Evolutionary conservation across 1,284 basidiomycete genomes (phyloP).

Genomic region (Ustilago cynodontis): DNA sequence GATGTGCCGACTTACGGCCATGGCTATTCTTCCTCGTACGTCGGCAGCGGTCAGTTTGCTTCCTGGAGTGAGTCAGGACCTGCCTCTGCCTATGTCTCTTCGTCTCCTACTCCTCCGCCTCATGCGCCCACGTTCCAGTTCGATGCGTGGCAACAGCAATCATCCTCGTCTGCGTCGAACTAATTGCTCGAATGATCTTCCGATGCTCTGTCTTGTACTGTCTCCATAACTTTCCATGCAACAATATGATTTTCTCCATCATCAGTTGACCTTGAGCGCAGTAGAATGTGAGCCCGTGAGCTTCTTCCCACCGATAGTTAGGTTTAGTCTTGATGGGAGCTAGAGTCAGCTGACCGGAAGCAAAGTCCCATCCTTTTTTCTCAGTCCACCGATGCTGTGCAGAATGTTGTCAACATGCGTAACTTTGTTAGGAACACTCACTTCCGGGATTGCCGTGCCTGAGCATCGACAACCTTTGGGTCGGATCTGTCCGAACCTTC

Average conservation of each 20-base stretch:
- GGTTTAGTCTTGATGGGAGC: neutral
- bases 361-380: neutral
- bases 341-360: neutral
- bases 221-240: no score
- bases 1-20: neutral
- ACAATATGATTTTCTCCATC: no score
- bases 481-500: neutral
- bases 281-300: no score
- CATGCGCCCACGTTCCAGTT: constrained; percentile 15
- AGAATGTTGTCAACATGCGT: neutral
- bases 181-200: neutral
- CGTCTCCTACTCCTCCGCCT: constrained; percentile 16
- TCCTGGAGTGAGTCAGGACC: constrained; percentile 18
- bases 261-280: no score
- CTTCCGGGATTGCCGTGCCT: neutral
- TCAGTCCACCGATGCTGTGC: neutral
- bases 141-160: constrained; percentile 22
- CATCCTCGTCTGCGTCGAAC: neutral
- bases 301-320: no score
- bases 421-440: neutral
- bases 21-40: neutral
- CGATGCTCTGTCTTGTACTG: neutral
- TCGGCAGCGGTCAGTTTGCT: constrained; percentile 6
- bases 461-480: neutral
- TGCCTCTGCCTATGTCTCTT: constrained; percentile 8